Base-by-base conservation (phyloP, 768 basidiomycete species). In the Suillus paluster region DNA sequence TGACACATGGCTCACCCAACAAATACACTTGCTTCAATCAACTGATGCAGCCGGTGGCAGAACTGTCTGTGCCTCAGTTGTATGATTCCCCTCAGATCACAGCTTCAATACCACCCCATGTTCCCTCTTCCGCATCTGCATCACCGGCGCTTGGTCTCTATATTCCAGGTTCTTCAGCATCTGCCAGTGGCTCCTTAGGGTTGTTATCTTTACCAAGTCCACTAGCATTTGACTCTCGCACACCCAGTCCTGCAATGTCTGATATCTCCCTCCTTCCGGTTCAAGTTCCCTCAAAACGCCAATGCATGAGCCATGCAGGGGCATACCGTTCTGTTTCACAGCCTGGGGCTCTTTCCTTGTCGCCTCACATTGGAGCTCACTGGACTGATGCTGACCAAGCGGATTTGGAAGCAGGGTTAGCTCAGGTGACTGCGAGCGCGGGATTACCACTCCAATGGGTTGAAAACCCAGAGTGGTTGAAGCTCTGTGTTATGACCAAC, bases 361-460 rank as follows among this genome's bases (percentile, higher is more conserved):
- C 61, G 4, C 45, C 27, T 1, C 34, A 19, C 3, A 17, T 38
- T 10, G 30, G 44, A 27, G 21, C n/a, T 33, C 48, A 36, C 12
- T 59, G 59, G 59, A 55, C 59, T 8, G 23, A 36, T 15, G 23
- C 52, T 33, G 38, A 60, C 21, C 59, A 60, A 6, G 39, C 23
- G 15, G 36, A 44, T 39, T 60, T 36, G 49, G 59, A 60, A 33
- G 9, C 27, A n/a, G 38, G 38, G 9, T 21, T 78, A 46, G 66
- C 63, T 4, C 30, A 65, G 8, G 34, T 79, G 1, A 79, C 75
- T 39, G 75, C 75, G n/a, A n/a, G n/a, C n/a, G n/a, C n/a, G n/a
- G n/a, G n/a, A n/a, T n/a, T n/a, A n/a, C n/a, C n/a, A n/a, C n/a
- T n/a, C n/a, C n/a, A n/a, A n/a, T n/a, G n/a, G n/a, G n/a, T n/a